phyloP scores from a whole-genome alignment of 345 rosid genomes.

The Heritiera littoralis region DNA sequence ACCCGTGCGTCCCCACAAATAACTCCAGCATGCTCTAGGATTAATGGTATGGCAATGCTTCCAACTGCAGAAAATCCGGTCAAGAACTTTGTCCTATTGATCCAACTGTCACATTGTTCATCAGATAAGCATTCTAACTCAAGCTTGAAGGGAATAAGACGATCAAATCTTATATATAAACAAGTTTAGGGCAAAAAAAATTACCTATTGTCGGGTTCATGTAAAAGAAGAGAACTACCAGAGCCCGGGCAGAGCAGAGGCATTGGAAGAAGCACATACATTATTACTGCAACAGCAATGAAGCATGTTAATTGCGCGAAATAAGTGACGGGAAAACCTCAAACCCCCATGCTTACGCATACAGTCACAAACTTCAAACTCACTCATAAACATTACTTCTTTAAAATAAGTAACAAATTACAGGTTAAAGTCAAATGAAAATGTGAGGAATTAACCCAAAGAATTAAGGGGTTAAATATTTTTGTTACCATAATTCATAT shows the following conservation, averaged over 20 bases:
- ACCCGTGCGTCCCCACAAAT: constrained; percentile 93
- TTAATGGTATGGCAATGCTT: constrained; percentile 90
- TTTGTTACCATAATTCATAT: background rate
- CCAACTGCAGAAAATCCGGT: constrained; percentile 89
- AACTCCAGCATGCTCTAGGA: constrained; percentile 85
- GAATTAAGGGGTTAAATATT: background rate
- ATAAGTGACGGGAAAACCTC: background rate
- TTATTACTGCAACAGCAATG: constrained; percentile 59
- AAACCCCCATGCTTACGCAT: background rate
- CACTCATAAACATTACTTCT: background rate
- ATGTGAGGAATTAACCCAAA: background rate
- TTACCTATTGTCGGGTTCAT: constrained; percentile 68
- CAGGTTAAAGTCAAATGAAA: background rate
- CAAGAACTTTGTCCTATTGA: constrained; percentile 83
- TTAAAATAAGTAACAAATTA: background rate
- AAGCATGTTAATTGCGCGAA: background rate
- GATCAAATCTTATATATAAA: background rate
- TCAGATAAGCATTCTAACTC: background rate
- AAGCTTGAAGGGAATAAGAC: background rate
- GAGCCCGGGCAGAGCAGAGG: constrained; percentile 88
- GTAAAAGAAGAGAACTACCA: constrained; percentile 51
- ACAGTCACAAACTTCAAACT: background rate
- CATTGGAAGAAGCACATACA: constrained; percentile 95
- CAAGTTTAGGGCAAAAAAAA: background rate
- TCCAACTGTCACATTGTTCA: constrained; percentile 60